Evolutionary conservation across 164 flowering plant genomes (phyloP).

Genomic region (Brasenia schreberi): DNA sequence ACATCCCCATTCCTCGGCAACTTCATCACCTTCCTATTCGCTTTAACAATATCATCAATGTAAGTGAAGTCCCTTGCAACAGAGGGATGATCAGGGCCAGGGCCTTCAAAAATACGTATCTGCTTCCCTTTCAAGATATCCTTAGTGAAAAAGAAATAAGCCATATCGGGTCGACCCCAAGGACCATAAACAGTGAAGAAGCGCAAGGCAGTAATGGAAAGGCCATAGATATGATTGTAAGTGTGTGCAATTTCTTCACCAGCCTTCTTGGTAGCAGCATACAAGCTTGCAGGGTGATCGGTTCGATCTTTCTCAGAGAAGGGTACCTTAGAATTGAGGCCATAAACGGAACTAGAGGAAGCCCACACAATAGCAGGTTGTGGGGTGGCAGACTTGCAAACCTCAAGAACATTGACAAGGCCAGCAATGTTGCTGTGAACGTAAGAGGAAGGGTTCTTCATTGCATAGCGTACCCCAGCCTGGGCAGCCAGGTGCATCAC

Average conservation of each 20-base stretch:
- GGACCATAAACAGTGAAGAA: conserved; percentile 95
- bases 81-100: conserved; percentile 57
- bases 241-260: conserved; percentile 91
- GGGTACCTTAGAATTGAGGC: conserved; percentile 78
- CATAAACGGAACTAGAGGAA: conserved; percentile 81
- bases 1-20: conserved; percentile 96
- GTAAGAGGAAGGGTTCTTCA: conserved; percentile 84
- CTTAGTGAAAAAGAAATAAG: conserved; percentile 84
- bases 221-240: conserved; percentile 78
- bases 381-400: conserved; percentile 67
- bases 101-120: conserved; percentile 74
- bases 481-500: conserved; percentile 96
- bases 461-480: conserved; percentile 90
- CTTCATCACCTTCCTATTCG: conserved; percentile 52
- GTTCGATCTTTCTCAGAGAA: conserved; percentile 81
- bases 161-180: conserved; percentile 97
- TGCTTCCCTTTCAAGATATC: conserved; percentile 62
- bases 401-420: conserved; percentile 62
- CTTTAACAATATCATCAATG: conserved; percentile 78
- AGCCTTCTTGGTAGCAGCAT: conserved; percentile 94
- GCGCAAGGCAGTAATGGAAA: conserved; percentile 78
- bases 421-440: conserved; percentile 93
- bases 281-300: conserved; percentile 89
- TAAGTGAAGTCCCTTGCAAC: conserved; percentile 91
- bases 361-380: conserved; percentile 97